phyloP scores from a whole-genome alignment of 768 basidiomycete genomes.

The Serendipita sp. region DNA sequence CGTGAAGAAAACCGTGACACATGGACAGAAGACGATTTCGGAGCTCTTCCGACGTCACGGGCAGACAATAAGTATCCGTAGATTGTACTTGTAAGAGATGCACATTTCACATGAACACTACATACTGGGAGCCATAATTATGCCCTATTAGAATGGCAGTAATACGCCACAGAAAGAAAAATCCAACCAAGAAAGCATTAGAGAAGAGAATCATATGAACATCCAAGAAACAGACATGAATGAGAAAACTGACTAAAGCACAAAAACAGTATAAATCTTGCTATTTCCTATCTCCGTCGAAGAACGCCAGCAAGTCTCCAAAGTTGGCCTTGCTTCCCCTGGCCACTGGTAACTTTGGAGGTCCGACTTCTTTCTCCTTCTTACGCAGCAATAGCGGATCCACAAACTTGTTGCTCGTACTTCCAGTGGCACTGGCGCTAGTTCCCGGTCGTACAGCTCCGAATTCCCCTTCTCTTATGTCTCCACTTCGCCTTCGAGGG shows the following conservation, averaged over 20 bases:
- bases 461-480: constrained; percentile 3
- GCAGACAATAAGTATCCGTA: too few species aligned
- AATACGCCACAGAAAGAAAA: not conserved
- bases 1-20: too few species aligned
- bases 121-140: too few species aligned
- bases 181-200: not conserved
- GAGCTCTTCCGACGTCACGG: too few species aligned
- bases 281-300: constrained; percentile 28
- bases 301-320: constrained; percentile 70
- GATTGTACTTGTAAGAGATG: too few species aligned
- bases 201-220: not conserved
- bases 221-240: not conserved
- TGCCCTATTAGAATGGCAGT: too few species aligned
- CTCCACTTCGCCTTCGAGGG: not conserved
- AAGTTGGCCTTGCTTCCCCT: constrained; percentile 48
- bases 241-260: not conserved
- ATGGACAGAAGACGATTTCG: too few species aligned
- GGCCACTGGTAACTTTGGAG: constrained; percentile 27
- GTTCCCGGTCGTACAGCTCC: not conserved
- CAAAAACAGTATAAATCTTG: not conserved
- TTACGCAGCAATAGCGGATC: constrained; percentile 58
- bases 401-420: constrained; percentile 40
- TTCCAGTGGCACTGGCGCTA: not conserved
- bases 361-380: constrained; percentile 33
- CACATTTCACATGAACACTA: too few species aligned